Percentiles rank a stretch among this genome's conserved stretches.
These are phyloP conservation scores for Tetrastigma voinierianum DNA, from an alignment of 164 flowering plant genomes.

Conservation along the genomic window DNA sequence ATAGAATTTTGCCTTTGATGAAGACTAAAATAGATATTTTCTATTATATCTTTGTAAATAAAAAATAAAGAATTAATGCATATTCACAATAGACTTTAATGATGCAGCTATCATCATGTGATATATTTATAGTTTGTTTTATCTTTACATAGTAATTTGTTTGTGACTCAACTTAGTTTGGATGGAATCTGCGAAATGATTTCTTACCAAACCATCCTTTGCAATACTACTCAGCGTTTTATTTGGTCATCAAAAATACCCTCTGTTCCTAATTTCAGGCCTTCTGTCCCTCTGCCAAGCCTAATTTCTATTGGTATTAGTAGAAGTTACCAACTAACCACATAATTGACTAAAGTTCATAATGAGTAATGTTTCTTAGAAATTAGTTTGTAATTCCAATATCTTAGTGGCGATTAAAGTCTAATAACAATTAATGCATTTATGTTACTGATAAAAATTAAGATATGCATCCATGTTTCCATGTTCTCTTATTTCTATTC, in stretches of 20 bases:
- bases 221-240: constrained; percentile 97
- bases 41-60: too few species aligned
- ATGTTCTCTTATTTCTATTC: too few species aligned
- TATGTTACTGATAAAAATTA: too few species aligned
- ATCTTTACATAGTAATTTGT: constrained; percentile 5
- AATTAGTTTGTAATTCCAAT: not conserved
- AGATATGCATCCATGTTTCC: too few species aligned
- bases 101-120: not conserved
- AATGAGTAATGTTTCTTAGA: not conserved
- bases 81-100: not conserved
- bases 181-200: constrained; percentile 96
- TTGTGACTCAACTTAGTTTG: constrained; percentile 61
- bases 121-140: not conserved
- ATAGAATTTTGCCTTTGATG: too few species aligned
- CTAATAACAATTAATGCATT: too few species aligned
- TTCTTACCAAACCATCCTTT: constrained; percentile 91
- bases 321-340: constrained; percentile 29
- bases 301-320: constrained; percentile 93
- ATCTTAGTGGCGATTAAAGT: not conserved
- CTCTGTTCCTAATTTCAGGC: constrained; percentile 77
- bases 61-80: too few species aligned
- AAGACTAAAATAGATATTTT: too few species aligned
- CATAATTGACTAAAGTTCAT: not conserved
- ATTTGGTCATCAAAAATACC: constrained; percentile 73
- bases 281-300: constrained; percentile 88